Percentiles rank a stretch among this genome's conserved stretches.
Evolutionary conservation across 805 yeast genomes (phyloP).

Genomic region (Brettanomyces sp.): DNA sequence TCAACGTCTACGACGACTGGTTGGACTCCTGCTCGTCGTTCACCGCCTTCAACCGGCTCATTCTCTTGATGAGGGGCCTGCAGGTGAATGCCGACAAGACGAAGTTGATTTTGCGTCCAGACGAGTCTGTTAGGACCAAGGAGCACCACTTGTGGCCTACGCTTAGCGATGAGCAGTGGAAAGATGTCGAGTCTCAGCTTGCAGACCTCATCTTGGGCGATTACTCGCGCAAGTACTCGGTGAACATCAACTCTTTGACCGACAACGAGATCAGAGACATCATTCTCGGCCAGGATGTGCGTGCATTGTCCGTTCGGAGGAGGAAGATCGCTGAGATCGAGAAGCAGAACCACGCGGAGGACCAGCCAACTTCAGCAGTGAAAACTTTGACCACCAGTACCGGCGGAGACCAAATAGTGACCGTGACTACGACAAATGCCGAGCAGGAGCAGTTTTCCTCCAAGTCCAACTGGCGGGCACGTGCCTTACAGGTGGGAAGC

Average conservation of each 20-base stretch:
- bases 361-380: conserved; percentile 49
- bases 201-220: conserved; percentile 82
- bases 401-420: conserved; percentile 93
- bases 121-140: conserved; percentile 55
- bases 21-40: conserved; percentile 68
- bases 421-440: conserved; percentile 83
- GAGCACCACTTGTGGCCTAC: conserved; percentile 93
- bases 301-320: conserved; percentile 80
- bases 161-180: conserved; percentile 83
- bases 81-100: conserved; percentile 72
- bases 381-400: conserved; percentile 81
- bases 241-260: conserved; percentile 78
- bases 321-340: conserved; percentile 78
- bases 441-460: conserved; percentile 81
- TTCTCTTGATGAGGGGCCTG: conserved; percentile 74
- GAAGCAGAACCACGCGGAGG: conserved; percentile 35
- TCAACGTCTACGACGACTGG: conserved; percentile 95
- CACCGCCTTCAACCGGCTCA: conserved; percentile 87
- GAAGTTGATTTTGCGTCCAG: conserved; percentile 67
- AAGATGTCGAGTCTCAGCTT: conserved; percentile 74
- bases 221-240: conserved; percentile 77
- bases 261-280: conserved; percentile 91
- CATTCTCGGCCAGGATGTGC: conserved; percentile 87
- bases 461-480: conserved; percentile 80
- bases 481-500: conserved; percentile 72